phyloP scores from a whole-genome alignment of 805 yeast species.

The Teunomyces kruisii region DNA sequence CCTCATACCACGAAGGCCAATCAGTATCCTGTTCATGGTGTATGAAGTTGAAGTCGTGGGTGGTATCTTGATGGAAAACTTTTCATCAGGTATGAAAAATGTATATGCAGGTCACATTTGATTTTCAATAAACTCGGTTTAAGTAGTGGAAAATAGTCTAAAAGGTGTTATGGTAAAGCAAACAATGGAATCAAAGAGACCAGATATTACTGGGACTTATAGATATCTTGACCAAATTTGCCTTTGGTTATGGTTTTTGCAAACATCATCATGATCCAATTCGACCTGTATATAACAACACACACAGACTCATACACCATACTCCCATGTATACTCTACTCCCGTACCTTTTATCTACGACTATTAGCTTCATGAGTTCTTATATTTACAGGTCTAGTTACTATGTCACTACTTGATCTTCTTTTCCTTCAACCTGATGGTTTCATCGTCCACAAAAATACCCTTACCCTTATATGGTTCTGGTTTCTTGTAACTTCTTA shows the following conservation, averaged over 20 bases:
- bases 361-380: background rate
- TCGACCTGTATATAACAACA: background rate
- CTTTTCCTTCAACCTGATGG: slow-evolving; percentile 85
- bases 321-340: no score
- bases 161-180: no score
- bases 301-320: no score
- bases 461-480: slow-evolving; percentile 99
- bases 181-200: no score
- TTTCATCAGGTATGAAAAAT: background rate
- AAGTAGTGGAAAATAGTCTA: no score
- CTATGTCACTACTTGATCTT: slow-evolving; percentile 70
- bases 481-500: slow-evolving; percentile 88
- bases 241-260: no score
- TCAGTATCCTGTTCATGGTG: slow-evolving; percentile 2
- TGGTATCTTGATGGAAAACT: background rate
- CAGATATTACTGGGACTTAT: no score
- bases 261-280: no score
- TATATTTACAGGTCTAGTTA: slow-evolving; percentile 4
- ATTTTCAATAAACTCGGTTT: no score
- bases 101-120: background rate
- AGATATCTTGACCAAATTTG: background rate
- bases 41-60: background rate
- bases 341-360: no score
- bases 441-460: slow-evolving; percentile 87
- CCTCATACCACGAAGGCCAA: slow-evolving; percentile 4